Evolutionary conservation across 2,329 filamentous ascomycete species (phyloP).

Genomic region (Alternaria hordeiaustralica): DNA sequence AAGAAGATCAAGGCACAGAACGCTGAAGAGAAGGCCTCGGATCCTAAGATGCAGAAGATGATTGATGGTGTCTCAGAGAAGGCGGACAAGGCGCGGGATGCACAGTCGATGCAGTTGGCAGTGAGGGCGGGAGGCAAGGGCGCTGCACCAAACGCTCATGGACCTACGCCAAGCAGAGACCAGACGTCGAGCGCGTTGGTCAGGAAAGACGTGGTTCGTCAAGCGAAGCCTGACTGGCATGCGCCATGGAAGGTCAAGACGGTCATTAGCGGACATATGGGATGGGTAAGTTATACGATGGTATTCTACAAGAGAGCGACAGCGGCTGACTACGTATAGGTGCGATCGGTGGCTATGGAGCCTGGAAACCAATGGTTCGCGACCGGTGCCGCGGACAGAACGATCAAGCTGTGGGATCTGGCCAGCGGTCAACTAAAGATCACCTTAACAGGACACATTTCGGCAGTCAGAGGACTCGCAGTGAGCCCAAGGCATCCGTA

Average conservation of each 20-base stretch:
- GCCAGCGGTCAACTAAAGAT: conserved; percentile 68
- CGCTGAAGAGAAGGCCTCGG: conserved; percentile 56
- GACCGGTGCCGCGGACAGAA: conserved; percentile 86
- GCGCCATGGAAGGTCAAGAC: conserved; percentile 97
- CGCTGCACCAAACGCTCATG: conserved; percentile 62
- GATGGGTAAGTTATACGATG: conserved; percentile 69
- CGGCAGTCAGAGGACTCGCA: conserved; percentile 69
- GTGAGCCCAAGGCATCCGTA: conserved; percentile 95
- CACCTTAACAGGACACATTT: conserved; percentile 41
- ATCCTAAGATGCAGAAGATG: conserved; percentile 68
- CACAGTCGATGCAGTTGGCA: conserved; percentile 64
- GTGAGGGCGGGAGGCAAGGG: conserved; percentile 57
- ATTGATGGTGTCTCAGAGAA: conserved; percentile 68
- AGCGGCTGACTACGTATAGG: conserved; percentile 67
- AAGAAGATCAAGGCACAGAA: conserved; percentile 66
- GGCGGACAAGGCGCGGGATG: conserved; percentile 51
- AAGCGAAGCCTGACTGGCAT: conserved; percentile 90
- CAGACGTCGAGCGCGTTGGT: conserved; percentile 65
- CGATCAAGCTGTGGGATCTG: conserved; percentile 97
- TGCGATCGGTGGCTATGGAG: conserved; percentile 74
- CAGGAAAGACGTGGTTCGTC: conserved; percentile 67
- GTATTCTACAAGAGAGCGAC: neutral
- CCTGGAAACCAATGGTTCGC: conserved; percentile 98
- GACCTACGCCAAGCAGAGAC: conserved; percentile 59
- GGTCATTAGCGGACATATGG: conserved; percentile 94